A percentile compares a stretch with the other conserved stretches of the same genome.
Conservation (phyloP, 495 filamentous ascomycete genomes). For the Xylaria longipes region DNA sequence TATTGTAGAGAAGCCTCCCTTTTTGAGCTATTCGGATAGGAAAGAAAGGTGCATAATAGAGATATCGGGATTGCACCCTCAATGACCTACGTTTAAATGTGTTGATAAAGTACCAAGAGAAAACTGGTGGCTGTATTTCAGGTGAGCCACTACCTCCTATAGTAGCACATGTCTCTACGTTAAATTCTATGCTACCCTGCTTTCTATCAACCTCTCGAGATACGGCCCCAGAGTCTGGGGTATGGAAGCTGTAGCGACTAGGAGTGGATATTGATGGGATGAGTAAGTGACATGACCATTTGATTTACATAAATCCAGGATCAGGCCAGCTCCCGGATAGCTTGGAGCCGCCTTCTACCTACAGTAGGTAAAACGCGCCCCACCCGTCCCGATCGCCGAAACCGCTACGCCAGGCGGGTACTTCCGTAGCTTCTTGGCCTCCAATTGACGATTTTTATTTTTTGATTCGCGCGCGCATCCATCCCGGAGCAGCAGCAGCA, state of each 20-base stretch:
- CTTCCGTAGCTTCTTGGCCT: not conserved
- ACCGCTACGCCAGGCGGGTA: conserved; percentile 11
- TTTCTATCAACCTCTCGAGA: not conserved
- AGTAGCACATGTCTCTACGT: no score
- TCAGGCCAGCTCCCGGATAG: no score
- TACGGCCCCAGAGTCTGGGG: not conserved
- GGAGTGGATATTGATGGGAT: no score
- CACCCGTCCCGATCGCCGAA: conserved; percentile 14
- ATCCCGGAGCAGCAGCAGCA: conserved; percentile 2
- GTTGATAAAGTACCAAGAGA: not conserved
- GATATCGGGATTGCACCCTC: not conserved
- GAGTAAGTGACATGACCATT: no score
- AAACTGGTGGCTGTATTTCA: no score
- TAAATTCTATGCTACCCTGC: no score
- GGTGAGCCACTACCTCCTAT: no score
- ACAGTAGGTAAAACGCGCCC: no score
- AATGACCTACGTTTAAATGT: not conserved
- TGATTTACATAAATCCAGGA: no score
- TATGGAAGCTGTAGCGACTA: no score
- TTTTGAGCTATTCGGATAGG: not conserved
- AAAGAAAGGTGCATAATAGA: not conserved
- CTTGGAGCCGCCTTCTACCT: no score
- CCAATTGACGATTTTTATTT: conserved; percentile 7
- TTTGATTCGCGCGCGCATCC: not conserved
- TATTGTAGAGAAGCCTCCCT: not conserved